These are phyloP conservation scores for Violaceomyces palustris DNA, from an alignment of 1,284 basidiomycete genomes.

Conservation along the genomic window DNA sequence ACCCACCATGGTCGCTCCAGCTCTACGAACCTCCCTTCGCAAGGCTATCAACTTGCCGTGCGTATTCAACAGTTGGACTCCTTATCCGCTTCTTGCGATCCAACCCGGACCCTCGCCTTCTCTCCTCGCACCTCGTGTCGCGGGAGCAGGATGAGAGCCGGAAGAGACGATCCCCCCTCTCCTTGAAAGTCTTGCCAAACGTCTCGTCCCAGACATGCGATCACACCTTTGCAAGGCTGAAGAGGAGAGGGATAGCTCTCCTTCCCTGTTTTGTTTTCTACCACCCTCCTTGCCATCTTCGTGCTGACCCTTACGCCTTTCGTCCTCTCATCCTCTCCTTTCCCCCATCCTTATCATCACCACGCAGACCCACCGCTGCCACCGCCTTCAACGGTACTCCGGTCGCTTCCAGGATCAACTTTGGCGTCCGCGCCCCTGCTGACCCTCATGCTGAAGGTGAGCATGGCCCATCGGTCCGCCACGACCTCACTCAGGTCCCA, in stretches of 20 bases:
- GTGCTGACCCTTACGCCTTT: neutral
- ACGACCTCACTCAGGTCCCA: slow-evolving; percentile 33
- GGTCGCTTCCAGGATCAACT: slow-evolving; percentile 38
- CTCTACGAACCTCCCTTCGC: slow-evolving; percentile 44
- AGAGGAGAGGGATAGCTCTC: no score
- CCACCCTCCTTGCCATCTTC: slow-evolving; percentile 1
- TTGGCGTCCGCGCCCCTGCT: slow-evolving; percentile 37
- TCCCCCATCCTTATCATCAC: slow-evolving; percentile 6
- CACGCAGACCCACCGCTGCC: slow-evolving; percentile 31
- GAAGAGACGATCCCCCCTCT: no score
- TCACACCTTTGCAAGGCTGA: no score
- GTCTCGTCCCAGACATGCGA: no score
- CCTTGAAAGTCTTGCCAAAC: neutral
- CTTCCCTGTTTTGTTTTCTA: neutral
- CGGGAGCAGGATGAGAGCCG: no score
- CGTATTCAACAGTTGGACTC: slow-evolving; percentile 5
- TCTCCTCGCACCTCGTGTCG: neutral
- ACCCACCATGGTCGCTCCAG: slow-evolving; percentile 37
- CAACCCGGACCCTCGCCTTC: neutral
- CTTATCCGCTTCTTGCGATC: neutral
- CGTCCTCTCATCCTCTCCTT: slow-evolving; percentile 1
- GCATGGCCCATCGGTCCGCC: slow-evolving; percentile 34
- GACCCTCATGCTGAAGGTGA: slow-evolving; percentile 37
- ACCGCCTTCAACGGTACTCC: slow-evolving; percentile 36
- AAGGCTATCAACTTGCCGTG: slow-evolving; percentile 67